These are phyloP conservation scores for Coniochaeta sp. DNA, from an alignment of 2,329 filamentous ascomycete genomes.

Conservation along the genomic window DNA sequence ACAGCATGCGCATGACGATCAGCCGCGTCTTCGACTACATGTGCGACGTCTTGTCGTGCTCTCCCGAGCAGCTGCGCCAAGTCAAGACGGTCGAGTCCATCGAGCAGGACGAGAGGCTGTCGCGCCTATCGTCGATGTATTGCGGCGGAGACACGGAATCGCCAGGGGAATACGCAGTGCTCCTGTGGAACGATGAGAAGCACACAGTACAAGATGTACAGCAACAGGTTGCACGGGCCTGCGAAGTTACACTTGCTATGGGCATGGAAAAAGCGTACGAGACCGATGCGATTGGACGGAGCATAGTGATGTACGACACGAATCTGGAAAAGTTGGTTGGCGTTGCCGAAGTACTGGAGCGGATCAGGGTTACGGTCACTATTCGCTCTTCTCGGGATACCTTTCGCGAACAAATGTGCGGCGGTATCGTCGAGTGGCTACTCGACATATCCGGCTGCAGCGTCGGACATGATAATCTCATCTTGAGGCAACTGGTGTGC, in stretches of 20 bases:
- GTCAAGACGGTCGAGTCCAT: slow-evolving; percentile 80
- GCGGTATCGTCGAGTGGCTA: slow-evolving; percentile 95
- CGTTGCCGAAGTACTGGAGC: slow-evolving; percentile 82
- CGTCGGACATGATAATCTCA: slow-evolving; percentile 70
- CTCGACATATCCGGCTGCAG: slow-evolving; percentile 86
- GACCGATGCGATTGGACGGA: slow-evolving; percentile 81
- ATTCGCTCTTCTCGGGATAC: slow-evolving; percentile 90
- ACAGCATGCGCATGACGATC: slow-evolving; percentile 79
- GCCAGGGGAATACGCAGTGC: slow-evolving; percentile 70
- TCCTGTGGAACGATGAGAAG: slow-evolving; percentile 98
- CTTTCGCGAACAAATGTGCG: slow-evolving; percentile 97
- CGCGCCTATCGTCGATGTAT: slow-evolving; percentile 68
- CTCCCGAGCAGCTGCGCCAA: slow-evolving; percentile 86
- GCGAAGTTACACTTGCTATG: slow-evolving; percentile 61
- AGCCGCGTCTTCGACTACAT: slow-evolving; percentile 85
- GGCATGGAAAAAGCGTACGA: slow-evolving; percentile 75
- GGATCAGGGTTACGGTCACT: slow-evolving; percentile 93
- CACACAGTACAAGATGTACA: slow-evolving; percentile 89
- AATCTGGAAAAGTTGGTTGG: slow-evolving; percentile 67
- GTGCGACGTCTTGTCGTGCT: slow-evolving; percentile 96
- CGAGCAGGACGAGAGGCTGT: slow-evolving; percentile 70
- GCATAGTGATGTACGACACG: slow-evolving; percentile 68
- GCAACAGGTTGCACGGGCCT: slow-evolving; percentile 85
- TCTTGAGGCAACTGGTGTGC: slow-evolving; percentile 77
- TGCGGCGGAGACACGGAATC: slow-evolving; percentile 62